Conservation (phyloP, 2,329 filamentous ascomycete genomes). For the Canariomyces notabilis region DNA sequence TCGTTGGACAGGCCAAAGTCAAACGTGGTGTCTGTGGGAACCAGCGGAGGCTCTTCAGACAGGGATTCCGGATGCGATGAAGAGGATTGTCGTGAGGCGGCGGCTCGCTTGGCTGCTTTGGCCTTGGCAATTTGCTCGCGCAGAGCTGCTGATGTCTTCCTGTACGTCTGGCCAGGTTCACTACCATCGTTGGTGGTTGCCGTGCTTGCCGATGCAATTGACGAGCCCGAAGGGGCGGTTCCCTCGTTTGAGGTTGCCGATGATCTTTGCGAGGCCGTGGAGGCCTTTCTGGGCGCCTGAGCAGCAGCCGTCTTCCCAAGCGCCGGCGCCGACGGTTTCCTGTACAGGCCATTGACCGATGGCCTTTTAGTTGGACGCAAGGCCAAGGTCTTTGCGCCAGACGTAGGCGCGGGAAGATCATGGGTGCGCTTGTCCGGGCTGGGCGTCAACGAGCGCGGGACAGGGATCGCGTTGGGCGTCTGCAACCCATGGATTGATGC, state of each 20-base stretch:
- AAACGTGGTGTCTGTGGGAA: slow-evolving; percentile 47
- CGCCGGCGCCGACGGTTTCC: slow-evolving; percentile 48
- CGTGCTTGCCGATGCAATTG: slow-evolving; percentile 33
- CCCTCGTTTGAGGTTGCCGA: slow-evolving; percentile 35
- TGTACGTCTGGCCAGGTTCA: slow-evolving; percentile 30
- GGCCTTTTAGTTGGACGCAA: slow-evolving; percentile 45
- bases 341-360: slow-evolving; percentile 50
- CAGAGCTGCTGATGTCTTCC: slow-evolving; percentile 73
- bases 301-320: slow-evolving; percentile 30
- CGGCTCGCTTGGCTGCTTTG: slow-evolving; percentile 71
- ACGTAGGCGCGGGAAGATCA: slow-evolving; percentile 31
- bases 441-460: slow-evolving; percentile 32
- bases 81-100: slow-evolving; percentile 37
- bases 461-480: slow-evolving; percentile 31
- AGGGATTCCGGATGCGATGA: slow-evolving; percentile 18
- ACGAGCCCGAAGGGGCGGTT: slow-evolving; percentile 33
- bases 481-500: slow-evolving; percentile 29
- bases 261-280: slow-evolving; percentile 36
- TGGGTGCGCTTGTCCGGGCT: slow-evolving; percentile 36
- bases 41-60: slow-evolving; percentile 34
- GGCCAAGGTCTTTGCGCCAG: slow-evolving; percentile 44
- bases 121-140: slow-evolving; percentile 91
- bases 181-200: slow-evolving; percentile 33
- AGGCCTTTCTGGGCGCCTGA: slow-evolving; percentile 35
- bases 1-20: slow-evolving; percentile 57